Conservation (phyloP, 345 rosid species). For the Bruguiera sexangula region DNA sequence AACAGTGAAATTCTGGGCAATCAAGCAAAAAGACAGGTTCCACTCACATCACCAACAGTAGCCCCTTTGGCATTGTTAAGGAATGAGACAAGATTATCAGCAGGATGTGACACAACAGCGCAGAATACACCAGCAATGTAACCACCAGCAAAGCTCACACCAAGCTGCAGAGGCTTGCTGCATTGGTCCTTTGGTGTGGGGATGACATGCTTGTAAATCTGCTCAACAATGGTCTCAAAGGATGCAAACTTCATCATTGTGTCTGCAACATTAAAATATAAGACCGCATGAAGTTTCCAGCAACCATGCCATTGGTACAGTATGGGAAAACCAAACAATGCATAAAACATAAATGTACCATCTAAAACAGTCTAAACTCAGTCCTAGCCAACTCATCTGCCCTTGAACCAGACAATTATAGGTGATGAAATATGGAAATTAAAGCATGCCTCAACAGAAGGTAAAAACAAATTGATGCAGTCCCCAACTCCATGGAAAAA, state of each 20-base stretch:
- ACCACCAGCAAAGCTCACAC: conserved; percentile 93
- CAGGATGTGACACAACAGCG: conserved; percentile 89
- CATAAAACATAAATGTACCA: neutral
- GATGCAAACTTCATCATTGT: conserved; percentile 99
- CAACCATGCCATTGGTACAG: neutral
- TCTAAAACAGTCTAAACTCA: neutral
- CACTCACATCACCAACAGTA: conserved; percentile 88
- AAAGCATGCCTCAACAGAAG: no score
- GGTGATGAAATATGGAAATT: no score
- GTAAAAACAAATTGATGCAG: no score
- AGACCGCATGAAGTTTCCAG: neutral
- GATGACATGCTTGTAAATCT: conserved; percentile 75
- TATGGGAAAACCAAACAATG: neutral
- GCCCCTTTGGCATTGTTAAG: conserved; percentile 98
- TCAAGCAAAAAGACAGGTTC: neutral
- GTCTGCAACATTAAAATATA: conserved; percentile 40
- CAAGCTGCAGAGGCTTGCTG: conserved; percentile 82
- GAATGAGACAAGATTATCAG: conserved; percentile 94
- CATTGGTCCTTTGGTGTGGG: conserved; percentile 85
- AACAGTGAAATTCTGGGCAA: neutral
- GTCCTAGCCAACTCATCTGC: no score
- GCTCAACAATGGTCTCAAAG: conserved; percentile 88
- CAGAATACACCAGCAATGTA: conserved; percentile 90
- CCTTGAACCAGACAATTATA: no score
- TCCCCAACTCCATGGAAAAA: no score